A percentile compares a stretch with the other conserved stretches of the same genome.
These are phyloP conservation scores for Colletotrichum trifolii DNA, from an alignment of 2,329 filamentous ascomycete genomes.

Conservation along the genomic window DNA sequence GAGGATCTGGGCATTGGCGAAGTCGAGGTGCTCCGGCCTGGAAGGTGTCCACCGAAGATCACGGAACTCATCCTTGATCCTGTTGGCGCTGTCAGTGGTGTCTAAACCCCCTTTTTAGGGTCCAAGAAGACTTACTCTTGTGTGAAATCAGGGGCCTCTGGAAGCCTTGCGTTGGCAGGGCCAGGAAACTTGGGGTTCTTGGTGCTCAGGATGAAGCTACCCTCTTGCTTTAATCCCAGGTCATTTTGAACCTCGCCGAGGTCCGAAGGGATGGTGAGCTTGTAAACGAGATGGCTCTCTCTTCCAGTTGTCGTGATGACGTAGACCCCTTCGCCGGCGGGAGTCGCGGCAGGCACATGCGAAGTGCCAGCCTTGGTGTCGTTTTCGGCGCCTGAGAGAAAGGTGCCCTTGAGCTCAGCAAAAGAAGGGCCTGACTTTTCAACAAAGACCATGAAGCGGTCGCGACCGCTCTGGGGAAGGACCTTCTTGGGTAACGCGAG, in stretches of 20 bases:
- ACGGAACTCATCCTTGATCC: slow-evolving; percentile 77
- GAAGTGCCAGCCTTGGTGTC: slow-evolving; percentile 82
- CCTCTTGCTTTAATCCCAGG: slow-evolving; percentile 76
- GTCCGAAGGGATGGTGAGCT: slow-evolving; percentile 78
- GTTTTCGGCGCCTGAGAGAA: slow-evolving; percentile 75
- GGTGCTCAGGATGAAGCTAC: slow-evolving; percentile 81
- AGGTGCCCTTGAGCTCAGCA: slow-evolving; percentile 76
- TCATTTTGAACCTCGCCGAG: slow-evolving; percentile 79
- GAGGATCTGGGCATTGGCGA: slow-evolving; percentile 79
- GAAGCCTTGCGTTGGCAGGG: slow-evolving; percentile 71
- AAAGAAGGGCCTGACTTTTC: slow-evolving; percentile 77
- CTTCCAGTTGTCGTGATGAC: slow-evolving; percentile 78
- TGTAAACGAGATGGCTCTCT: slow-evolving; percentile 82
- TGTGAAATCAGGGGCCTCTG: slow-evolving; percentile 75
- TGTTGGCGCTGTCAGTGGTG: slow-evolving; percentile 41
- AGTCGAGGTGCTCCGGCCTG: slow-evolving; percentile 79
- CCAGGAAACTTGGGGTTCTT: slow-evolving; percentile 81
- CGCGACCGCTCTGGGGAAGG: slow-evolving; percentile 74
- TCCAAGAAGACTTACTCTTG: slow-evolving; percentile 64
- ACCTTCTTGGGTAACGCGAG: slow-evolving; percentile 87
- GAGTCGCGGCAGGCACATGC: slow-evolving; percentile 75
- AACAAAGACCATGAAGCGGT: slow-evolving; percentile 85
- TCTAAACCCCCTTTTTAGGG: background rate
- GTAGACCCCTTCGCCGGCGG: slow-evolving; percentile 88
- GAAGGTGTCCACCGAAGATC: slow-evolving; percentile 80